These are phyloP conservation scores for Allantophomopsis lycopodina DNA, from an alignment of 2,329 filamentous ascomycete genomes.

Conservation along the genomic window DNA sequence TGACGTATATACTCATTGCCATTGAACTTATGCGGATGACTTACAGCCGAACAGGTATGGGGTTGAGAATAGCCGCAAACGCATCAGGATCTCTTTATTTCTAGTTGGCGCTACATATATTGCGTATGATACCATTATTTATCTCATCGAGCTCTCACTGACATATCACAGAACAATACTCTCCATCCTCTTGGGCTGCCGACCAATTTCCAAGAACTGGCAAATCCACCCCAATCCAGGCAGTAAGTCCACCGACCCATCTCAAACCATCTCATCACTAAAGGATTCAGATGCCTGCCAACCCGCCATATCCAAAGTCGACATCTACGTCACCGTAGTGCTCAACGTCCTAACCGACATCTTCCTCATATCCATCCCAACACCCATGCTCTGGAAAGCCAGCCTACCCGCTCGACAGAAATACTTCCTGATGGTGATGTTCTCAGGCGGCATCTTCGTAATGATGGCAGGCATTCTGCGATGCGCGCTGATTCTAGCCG, in stretches of 20 bases:
- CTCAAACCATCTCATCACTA: background rate
- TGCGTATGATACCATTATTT: conserved; percentile 5
- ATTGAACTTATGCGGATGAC: background rate
- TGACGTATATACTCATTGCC: conserved; percentile 24
- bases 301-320: conserved; percentile 34
- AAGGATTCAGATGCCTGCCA: conserved; percentile 27
- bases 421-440: conserved; percentile 34
- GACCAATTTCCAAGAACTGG: conserved; percentile 38
- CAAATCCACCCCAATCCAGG: conserved; percentile 44
- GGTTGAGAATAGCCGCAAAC: conserved; percentile 23
- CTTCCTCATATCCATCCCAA: conserved; percentile 42
- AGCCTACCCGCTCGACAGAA: conserved; percentile 33
- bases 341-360: conserved; percentile 41
- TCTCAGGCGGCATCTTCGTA: conserved; percentile 39
- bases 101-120: conserved; percentile 34
- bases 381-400: conserved; percentile 40
- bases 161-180: conserved; percentile 20
- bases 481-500: conserved; percentile 31
- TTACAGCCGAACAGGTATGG: conserved; percentile 5
- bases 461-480: conserved; percentile 39
- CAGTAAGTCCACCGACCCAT: conserved; percentile 23
- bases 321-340: conserved; percentile 34
- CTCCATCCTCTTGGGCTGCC: conserved; percentile 36
- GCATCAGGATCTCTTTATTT: conserved; percentile 34
- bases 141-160: too few species aligned